Conservation (phyloP, 2,329 filamentous ascomycete species). For the Allantophomopsis cytisporea region DNA sequence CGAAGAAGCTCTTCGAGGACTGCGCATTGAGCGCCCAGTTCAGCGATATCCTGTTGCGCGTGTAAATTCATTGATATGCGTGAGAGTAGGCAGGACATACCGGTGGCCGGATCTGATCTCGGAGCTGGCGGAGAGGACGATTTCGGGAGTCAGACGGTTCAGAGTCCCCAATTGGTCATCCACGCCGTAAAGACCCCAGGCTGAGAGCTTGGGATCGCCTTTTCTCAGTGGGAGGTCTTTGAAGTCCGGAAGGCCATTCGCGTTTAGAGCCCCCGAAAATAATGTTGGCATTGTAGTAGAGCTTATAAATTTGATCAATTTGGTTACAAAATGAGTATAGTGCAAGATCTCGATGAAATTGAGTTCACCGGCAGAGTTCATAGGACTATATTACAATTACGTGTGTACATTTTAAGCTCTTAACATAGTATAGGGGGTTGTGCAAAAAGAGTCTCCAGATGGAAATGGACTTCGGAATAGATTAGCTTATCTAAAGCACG, state of each 20-base stretch:
- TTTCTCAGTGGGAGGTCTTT: constrained; percentile 31
- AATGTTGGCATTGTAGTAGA: no score
- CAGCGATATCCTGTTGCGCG: constrained; percentile 32
- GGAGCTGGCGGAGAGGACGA: constrained; percentile 28
- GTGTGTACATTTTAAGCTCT: no score
- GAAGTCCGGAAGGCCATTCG: constrained; percentile 30
- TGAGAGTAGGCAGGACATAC: constrained; percentile 5
- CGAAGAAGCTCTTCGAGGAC: constrained; percentile 34
- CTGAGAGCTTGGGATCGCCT: constrained; percentile 25
- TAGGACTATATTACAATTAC: no score
- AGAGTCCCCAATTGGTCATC: constrained; percentile 45
- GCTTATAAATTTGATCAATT: no score
- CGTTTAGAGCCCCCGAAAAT: constrained; percentile 16
- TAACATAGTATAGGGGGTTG: no score
- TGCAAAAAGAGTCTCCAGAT: no score
- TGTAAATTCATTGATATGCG: background rate
- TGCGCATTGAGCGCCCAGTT: constrained; percentile 46
- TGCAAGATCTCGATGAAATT: no score
- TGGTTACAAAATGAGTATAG: no score
- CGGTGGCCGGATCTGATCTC: background rate
- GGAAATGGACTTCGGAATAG: no score
- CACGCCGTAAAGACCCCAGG: constrained; percentile 34
- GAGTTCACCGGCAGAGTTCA: no score
- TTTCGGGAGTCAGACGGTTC: constrained; percentile 42
- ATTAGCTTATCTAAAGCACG: no score